Conservation (phyloP, 352 stramenopile species). For the Pythium brassicae region DNA sequence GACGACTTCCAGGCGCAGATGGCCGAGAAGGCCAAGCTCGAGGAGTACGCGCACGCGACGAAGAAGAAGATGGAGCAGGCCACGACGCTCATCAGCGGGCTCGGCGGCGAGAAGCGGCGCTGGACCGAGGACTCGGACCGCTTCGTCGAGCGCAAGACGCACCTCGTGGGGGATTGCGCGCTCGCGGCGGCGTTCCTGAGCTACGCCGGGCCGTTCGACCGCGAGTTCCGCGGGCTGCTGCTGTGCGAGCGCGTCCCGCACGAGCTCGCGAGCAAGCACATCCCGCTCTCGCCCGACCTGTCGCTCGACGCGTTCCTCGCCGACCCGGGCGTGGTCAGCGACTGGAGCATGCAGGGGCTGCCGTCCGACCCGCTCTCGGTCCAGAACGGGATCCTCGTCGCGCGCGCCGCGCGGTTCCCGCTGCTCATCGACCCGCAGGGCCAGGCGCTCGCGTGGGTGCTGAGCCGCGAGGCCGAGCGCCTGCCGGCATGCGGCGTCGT, state of each 20-base stretch:
- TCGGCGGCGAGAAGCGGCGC: slow-evolving; percentile 75
- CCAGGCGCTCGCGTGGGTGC: slow-evolving; percentile 86
- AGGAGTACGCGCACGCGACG: slow-evolving; percentile 77
- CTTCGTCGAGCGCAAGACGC: slow-evolving; percentile 77
- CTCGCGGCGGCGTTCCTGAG: slow-evolving; percentile 83
- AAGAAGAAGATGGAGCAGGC: slow-evolving; percentile 90
- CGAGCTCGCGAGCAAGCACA: slow-evolving; percentile 56
- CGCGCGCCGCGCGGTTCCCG: slow-evolving; percentile 66
- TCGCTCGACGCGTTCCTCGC: slow-evolving; percentile 71
- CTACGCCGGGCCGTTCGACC: slow-evolving; percentile 91
- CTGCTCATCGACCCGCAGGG: slow-evolving; percentile 90
- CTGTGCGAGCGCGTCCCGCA: slow-evolving; percentile 53
- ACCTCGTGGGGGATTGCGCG: slow-evolving; percentile 85
- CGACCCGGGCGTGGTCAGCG: slow-evolving; percentile 71
- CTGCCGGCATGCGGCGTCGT: slow-evolving; percentile 61
- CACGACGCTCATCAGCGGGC: slow-evolving; percentile 81
- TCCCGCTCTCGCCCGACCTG: slow-evolving; percentile 65
- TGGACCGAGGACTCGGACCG: slow-evolving; percentile 89
- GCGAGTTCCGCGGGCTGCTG: slow-evolving; percentile 70
- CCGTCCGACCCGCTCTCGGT: slow-evolving; percentile 86
- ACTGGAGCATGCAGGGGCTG: slow-evolving; percentile 88
- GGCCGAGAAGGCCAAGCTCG: slow-evolving; percentile 80
- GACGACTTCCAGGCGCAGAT: slow-evolving; percentile 88
- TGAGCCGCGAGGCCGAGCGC: slow-evolving; percentile 54
- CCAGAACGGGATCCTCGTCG: slow-evolving; percentile 89